These are phyloP conservation scores for Chrysanthemum lavandulifolium DNA, from an alignment of 129 eudicot genomes.

Conservation along the genomic window DNA sequence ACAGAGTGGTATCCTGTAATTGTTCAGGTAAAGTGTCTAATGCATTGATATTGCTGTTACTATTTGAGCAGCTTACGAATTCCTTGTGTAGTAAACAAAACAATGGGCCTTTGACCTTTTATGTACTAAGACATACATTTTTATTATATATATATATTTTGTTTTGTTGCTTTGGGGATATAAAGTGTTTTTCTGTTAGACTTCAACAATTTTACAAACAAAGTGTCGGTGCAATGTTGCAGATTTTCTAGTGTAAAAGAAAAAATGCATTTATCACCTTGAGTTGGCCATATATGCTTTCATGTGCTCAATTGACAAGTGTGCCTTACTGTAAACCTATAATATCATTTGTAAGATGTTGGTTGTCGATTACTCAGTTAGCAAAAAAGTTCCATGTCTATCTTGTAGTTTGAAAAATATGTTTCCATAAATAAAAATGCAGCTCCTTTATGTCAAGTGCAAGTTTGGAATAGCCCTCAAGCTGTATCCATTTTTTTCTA, in stretches of 20 bases:
- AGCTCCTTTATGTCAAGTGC: background rate
- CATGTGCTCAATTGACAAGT: too few species aligned
- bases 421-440: background rate
- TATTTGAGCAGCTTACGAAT: background rate
- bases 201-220: background rate
- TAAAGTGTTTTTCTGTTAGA: too few species aligned
- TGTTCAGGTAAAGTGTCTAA: conserved; percentile 56
- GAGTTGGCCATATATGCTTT: too few species aligned
- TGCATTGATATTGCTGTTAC: conserved; percentile 9
- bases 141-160: too few species aligned
- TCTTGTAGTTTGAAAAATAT: background rate
- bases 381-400: background rate
- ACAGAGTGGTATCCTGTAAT: conserved; percentile 68
- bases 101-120: background rate
- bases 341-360: conserved; percentile 7
- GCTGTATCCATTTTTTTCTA: conserved; percentile 3
- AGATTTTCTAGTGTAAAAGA: background rate
- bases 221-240: background rate
- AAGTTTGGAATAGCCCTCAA: background rate
- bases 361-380: background rate
- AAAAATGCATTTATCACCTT: too few species aligned
- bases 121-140: background rate
- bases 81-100: background rate
- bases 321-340: background rate
- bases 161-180: background rate